phyloP scores from a whole-genome alignment of 495 filamentous ascomycete genomes.

The Saxispiralis lemnorum region DNA sequence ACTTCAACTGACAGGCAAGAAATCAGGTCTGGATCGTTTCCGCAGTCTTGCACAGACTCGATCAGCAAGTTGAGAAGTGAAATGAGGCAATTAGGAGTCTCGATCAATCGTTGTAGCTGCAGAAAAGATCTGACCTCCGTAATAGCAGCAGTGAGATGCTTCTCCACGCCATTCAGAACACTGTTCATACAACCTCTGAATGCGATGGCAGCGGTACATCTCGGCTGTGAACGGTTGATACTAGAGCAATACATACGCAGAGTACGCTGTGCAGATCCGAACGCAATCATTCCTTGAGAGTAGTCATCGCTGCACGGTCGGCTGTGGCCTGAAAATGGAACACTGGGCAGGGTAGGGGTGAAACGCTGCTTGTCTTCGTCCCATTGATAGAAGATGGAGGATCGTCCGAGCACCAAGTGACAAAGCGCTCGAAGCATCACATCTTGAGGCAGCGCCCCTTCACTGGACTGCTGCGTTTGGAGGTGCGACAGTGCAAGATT shows the following conservation, averaged over 20 bases:
- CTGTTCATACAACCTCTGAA: slow-evolving; percentile 41
- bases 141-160: slow-evolving; percentile 1
- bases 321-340: slow-evolving; percentile 56
- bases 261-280: slow-evolving; percentile 28
- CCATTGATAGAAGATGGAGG: slow-evolving; percentile 62
- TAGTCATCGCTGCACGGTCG: slow-evolving; percentile 37
- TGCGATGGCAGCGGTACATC: slow-evolving; percentile 37
- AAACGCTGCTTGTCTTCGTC: slow-evolving; percentile 41
- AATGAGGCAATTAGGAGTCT: slow-evolving; percentile 44
- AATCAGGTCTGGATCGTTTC: slow-evolving; percentile 50
- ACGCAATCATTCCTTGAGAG: slow-evolving; percentile 37
- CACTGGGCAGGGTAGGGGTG: slow-evolving; percentile 31
- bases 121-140: slow-evolving; percentile 37
- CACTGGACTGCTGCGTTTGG: not conserved
- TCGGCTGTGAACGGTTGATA: too few species aligned
- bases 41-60: slow-evolving; percentile 31
- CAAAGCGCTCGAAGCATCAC: slow-evolving; percentile 45
- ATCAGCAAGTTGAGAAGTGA: slow-evolving; percentile 43
- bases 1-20: slow-evolving; percentile 48
- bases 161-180: slow-evolving; percentile 19
- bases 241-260: slow-evolving; percentile 1
- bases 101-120: slow-evolving; percentile 50
- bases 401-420: slow-evolving; percentile 60
- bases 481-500: slow-evolving; percentile 35
- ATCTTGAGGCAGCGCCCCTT: slow-evolving; percentile 17